Conservation (phyloP, 2,329 filamentous ascomycete species). For the Ophiostoma australiae region DNA sequence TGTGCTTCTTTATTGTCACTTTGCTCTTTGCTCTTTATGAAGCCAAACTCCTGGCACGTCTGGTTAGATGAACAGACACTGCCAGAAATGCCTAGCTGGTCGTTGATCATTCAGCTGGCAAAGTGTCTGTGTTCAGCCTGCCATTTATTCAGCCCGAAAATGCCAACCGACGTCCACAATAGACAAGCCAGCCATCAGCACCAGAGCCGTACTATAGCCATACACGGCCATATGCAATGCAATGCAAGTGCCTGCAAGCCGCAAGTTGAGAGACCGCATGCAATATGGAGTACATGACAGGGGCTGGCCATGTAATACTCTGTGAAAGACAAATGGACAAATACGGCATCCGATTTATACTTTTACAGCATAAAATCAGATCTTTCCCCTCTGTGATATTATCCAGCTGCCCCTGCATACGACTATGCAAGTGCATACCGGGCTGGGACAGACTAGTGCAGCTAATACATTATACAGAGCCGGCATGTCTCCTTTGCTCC, state of each 20-base stretch:
- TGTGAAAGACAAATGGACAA: background rate
- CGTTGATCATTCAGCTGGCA: slow-evolving; percentile 5
- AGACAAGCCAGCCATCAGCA: background rate
- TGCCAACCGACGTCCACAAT: background rate
- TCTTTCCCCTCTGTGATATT: background rate
- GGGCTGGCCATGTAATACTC: background rate
- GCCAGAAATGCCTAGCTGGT: background rate
- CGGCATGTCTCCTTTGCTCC: background rate
- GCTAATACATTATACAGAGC: background rate
- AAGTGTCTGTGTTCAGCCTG: slow-evolving; percentile 1
- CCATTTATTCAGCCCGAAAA: background rate
- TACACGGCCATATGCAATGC: slow-evolving; percentile 4
- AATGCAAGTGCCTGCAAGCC: slow-evolving; percentile 1
- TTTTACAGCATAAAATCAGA: background rate
- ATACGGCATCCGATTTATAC: background rate
- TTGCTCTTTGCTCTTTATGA: background rate
- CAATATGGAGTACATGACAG: background rate
- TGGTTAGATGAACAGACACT: background rate
- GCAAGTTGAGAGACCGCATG: background rate
- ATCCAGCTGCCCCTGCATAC: background rate
- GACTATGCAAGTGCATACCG: slow-evolving; percentile 1
- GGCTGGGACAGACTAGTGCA: background rate
- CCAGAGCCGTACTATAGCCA: background rate
- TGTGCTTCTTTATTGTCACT: background rate
- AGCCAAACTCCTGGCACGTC: background rate